These are phyloP conservation scores for Trichoderma arundinaceum DNA, from an alignment of 2,329 filamentous ascomycete species.

Conservation along the genomic window DNA sequence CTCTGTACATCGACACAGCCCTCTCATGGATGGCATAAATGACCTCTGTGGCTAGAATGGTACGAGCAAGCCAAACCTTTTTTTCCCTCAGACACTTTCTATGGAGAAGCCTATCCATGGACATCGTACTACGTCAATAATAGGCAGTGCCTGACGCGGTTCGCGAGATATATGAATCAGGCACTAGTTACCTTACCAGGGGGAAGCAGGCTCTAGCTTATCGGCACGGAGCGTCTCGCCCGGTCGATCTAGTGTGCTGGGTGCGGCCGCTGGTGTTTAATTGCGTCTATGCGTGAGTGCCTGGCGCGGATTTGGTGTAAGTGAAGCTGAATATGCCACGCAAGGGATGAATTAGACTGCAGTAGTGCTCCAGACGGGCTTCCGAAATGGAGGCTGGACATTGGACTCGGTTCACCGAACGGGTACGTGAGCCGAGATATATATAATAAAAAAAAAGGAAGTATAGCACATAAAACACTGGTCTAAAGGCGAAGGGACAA, in stretches of 20 bases:
- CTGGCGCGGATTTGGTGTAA: neutral
- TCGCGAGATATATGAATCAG: neutral
- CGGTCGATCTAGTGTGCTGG: neutral
- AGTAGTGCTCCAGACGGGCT: neutral
- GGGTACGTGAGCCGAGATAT: neutral
- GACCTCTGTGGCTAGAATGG: no score
- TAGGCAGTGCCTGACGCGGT: neutral
- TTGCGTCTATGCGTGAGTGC: neutral
- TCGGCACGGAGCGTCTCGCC: neutral
- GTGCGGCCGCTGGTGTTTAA: neutral
- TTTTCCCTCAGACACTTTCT: no score
- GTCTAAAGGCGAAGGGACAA: neutral
- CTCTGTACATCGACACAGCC: no score
- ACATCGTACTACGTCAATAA: no score
- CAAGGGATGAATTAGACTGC: neutral
- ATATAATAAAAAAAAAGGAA: no score
- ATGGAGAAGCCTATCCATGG: no score
- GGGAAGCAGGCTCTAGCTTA: neutral
- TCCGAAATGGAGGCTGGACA: neutral
- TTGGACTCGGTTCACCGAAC: neutral
- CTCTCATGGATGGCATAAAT: no score
- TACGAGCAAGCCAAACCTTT: neutral
- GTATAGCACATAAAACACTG: neutral
- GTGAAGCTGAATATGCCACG: constrained; percentile 11
- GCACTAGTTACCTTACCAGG: neutral